These are phyloP conservation scores for Actinomucor elegans DNA, from an alignment of 371 early-diverging fungal genomes.

Conservation along the genomic window DNA sequence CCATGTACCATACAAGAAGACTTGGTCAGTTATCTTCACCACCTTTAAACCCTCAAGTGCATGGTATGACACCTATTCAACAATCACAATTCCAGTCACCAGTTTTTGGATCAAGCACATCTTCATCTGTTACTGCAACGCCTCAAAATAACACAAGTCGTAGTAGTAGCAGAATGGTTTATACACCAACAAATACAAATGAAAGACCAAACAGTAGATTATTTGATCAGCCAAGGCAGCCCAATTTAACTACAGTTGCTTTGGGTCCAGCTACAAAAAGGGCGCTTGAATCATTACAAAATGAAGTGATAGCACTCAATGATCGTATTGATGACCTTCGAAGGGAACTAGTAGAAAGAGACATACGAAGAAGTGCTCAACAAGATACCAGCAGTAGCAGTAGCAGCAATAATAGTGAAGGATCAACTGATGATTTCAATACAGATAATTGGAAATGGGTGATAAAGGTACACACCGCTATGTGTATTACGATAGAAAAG, in stretches of 20 bases:
- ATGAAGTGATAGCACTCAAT: conserved; percentile 47
- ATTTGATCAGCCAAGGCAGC: neutral
- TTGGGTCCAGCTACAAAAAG: conserved; percentile 46
- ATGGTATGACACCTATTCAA: neutral
- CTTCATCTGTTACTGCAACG: conserved; percentile 44
- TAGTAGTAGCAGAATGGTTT: neutral
- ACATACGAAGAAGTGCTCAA: conserved; percentile 19
- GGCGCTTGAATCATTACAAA: conserved; percentile 48
- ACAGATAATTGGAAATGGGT: conserved; percentile 41
- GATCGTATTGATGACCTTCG: conserved; percentile 48
- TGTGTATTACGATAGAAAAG: neutral
- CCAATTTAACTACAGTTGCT: conserved; percentile 8
- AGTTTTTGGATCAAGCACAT: conserved; percentile 8
- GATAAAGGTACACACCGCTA: conserved; percentile 26
- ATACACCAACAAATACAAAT: conserved; percentile 13
- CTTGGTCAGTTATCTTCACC: neutral
- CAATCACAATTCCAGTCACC: neutral
- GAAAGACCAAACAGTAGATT: neutral
- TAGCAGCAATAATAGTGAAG: conserved; percentile 10
- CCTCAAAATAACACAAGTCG: conserved; percentile 5
- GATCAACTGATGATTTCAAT: neutral
- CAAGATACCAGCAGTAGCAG: no score
- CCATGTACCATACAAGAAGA: no score
- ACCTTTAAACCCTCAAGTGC: neutral
- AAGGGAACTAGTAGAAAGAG: conserved; percentile 35